Conservation (phyloP, 352 stramenopile genomes). For the Phytophthora litchii region DNA sequence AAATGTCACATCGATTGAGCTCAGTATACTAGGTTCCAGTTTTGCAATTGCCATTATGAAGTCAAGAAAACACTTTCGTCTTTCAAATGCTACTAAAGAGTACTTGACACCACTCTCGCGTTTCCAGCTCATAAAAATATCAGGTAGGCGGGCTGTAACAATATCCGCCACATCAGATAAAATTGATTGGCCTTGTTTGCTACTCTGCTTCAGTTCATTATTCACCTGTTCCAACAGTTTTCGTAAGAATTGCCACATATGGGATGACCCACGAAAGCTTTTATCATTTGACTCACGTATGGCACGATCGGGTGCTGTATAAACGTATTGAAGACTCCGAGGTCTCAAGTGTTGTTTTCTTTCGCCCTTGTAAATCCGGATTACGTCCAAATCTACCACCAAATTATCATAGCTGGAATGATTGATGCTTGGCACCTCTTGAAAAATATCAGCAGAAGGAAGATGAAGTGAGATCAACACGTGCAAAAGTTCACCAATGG, state of each 20-base stretch:
- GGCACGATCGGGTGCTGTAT: slow-evolving; percentile 19
- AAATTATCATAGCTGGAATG: background rate
- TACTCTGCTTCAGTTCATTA: background rate
- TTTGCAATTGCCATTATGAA: slow-evolving; percentile 21
- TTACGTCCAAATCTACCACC: slow-evolving; percentile 1
- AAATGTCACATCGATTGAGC: slow-evolving; percentile 7
- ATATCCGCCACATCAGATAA: slow-evolving; percentile 4
- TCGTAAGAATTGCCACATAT: slow-evolving; percentile 36
- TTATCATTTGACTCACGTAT: slow-evolving; percentile 22
- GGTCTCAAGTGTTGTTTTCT: background rate
- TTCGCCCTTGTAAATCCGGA: background rate
- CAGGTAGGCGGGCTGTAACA: slow-evolving; percentile 4
- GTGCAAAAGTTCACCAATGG: slow-evolving; percentile 4
- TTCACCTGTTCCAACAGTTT: slow-evolving; percentile 24
- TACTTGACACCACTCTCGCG: background rate
- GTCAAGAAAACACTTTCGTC: slow-evolving; percentile 22
- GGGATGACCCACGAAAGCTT: slow-evolving; percentile 34
- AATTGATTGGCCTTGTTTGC: background rate
- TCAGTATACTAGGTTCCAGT: slow-evolving; percentile 3
- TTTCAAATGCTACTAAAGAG: slow-evolving; percentile 8
- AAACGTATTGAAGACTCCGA: slow-evolving; percentile 22
- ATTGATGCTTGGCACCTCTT: background rate
- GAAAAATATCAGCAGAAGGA: background rate
- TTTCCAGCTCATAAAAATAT: slow-evolving; percentile 14
- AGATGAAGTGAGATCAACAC: slow-evolving; percentile 16